Percentiles rank a stretch among this genome's conserved stretches.
Evolutionary conservation across 2,329 filamentous ascomycete genomes (phyloP).

Genomic region (Exophiala alcalophila): DNA sequence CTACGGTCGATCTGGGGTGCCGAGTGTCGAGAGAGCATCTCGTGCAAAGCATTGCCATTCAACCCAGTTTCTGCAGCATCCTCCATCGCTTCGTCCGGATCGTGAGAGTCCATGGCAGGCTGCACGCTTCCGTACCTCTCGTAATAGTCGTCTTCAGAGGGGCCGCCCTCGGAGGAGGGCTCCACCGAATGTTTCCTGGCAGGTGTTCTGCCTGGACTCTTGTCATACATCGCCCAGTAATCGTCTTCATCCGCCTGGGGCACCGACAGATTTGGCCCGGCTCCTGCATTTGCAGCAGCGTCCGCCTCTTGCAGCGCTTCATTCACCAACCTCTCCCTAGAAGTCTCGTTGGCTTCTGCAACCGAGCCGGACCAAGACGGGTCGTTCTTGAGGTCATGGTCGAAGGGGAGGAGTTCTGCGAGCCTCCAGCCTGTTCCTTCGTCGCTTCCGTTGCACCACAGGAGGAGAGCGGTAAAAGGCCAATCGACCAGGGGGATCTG

Average conservation of each 20-base stretch:
- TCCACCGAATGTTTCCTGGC: slow-evolving; percentile 39
- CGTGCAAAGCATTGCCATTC: slow-evolving; percentile 50
- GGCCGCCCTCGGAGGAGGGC: slow-evolving; percentile 33
- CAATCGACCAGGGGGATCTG: slow-evolving; percentile 55
- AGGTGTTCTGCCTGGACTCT: slow-evolving; percentile 53
- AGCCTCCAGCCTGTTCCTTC: slow-evolving; percentile 58
- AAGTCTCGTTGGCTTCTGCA: slow-evolving; percentile 53
- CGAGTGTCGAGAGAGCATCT: slow-evolving; percentile 40
- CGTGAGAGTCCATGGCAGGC: slow-evolving; percentile 61
- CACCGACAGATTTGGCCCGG: slow-evolving; percentile 19
- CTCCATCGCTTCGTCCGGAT: slow-evolving; percentile 55
- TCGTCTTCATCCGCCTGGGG: slow-evolving; percentile 57
- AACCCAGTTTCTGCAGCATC: slow-evolving; percentile 52
- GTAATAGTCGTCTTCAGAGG: slow-evolving; percentile 59
- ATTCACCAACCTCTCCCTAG: slow-evolving; percentile 37
- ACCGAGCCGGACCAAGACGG: slow-evolving; percentile 53
- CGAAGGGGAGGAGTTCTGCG: slow-evolving; percentile 56
- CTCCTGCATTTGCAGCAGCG: slow-evolving; percentile 27
- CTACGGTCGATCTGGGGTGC: slow-evolving; percentile 30
- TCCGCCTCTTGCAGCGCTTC: slow-evolving; percentile 38
- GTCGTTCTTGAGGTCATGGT: slow-evolving; percentile 49
- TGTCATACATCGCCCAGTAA: slow-evolving; percentile 64
- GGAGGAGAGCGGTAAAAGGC: slow-evolving; percentile 54
- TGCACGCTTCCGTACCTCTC: slow-evolving; percentile 62
- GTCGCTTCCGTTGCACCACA: slow-evolving; percentile 60